These are phyloP conservation scores for Aspergillus uvarum DNA, from an alignment of 2,329 filamentous ascomycete species.

Conservation along the genomic window DNA sequence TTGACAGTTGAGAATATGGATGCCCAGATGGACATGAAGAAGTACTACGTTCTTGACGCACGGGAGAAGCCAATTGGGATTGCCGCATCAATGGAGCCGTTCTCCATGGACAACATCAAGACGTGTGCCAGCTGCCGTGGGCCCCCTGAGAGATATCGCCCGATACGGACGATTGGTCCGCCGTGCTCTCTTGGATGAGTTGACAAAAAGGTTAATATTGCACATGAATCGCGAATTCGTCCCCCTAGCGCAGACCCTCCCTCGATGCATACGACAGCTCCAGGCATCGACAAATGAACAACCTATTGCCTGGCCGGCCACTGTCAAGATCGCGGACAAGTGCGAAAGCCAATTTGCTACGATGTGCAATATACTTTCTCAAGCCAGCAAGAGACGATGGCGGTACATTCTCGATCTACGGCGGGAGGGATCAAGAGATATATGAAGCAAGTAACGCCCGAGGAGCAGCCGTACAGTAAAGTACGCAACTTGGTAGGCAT, in stretches of 20 bases:
- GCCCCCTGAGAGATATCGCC: conserved; percentile 56
- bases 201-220: conserved; percentile 62
- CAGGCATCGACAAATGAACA: conserved; percentile 12
- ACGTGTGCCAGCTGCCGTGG: conserved; percentile 61
- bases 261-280: conserved; percentile 26
- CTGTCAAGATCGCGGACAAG: conserved; percentile 14
- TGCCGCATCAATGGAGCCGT: conserved; percentile 40
- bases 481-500: conserved; percentile 38
- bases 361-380: too few relatives aligned
- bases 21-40: conserved; percentile 54
- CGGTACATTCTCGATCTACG: conserved; percentile 28
- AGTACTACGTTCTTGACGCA: conserved; percentile 26
- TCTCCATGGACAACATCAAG: conserved; percentile 52
- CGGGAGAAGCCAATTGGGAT: conserved; percentile 25
- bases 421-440: conserved; percentile 31
- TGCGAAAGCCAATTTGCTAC: conserved; percentile 20
- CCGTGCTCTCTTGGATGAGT: conserved; percentile 60
- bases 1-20: conserved; percentile 62
- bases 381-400: conserved; percentile 17
- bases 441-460: conserved; percentile 30
- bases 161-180: conserved; percentile 64
- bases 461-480: conserved; percentile 42
- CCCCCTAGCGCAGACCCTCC: conserved; percentile 39
- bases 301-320: not conserved
- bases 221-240: conserved; percentile 49